Evolutionary conservation across 148 eudicot genomes (phyloP), one percentile per base, ranked within the genome.

Genomic region (Chenopodium berlandieri): DNA sequence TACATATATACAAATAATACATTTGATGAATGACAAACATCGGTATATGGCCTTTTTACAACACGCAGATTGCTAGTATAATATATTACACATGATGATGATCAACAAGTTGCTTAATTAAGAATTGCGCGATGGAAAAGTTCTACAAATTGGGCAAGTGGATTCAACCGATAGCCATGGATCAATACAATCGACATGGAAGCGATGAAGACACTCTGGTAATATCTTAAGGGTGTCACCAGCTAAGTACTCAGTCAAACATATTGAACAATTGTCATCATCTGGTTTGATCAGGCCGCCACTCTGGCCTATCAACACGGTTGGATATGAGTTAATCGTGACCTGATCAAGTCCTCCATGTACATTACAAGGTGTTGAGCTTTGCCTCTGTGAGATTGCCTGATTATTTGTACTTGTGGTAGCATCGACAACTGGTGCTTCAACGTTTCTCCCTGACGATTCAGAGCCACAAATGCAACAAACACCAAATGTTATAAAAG

Each of bases 141-240:
- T 65, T 44, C 85, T 64, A 27, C 93, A 92, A 75, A 92, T 82
- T 0, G 95, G 95, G 74, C 95, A 92, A 3, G 89, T 52, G 4
- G 80, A 80, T 11, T 86, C 89, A 19, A 84, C 14, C 1, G 64
- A 81, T 64, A 90, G 90, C 93, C 92, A 90, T 40, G 84, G 83
- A 46, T 88, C 90, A 60, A 92, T 82, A 58, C 95, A 92, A 32
- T 85, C 85, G 0, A 83, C 87, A 78, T 92, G 95, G 64, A 90
- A 92, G 27, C 83, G 82, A 68, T 90, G 95, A 10, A 83, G 80
- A 52, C 95, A 92, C 40, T 81, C 85, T 0, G 85, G 85, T 10
- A 83, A 27, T 27, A 75, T 75, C n/a, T 68, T 83, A 7, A 83
- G 34, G 10, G 68, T 83, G 16, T 83, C 82, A 0, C 71, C 48